Conservation (phyloP, 768 basidiomycete species). For the Sistotremastrum suecicum region DNA sequence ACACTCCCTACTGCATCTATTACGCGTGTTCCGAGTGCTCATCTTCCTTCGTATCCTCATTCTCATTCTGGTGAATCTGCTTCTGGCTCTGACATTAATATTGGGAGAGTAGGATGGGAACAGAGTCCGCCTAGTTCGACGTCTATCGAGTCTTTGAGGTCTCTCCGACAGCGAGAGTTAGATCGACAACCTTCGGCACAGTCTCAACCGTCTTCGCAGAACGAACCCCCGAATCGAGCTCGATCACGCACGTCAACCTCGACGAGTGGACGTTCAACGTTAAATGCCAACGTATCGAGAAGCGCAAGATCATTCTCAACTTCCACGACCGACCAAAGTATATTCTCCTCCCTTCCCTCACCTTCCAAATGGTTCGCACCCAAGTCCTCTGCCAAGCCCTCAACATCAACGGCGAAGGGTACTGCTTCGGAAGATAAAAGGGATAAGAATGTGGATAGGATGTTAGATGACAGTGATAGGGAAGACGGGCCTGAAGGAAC, state of each 20-base stretch:
- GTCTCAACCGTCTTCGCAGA: no score
- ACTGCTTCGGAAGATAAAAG: conserved; percentile 25
- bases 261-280: no score
- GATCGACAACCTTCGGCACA: conserved; percentile 20
- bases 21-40: conserved; percentile 22
- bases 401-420: conserved; percentile 31
- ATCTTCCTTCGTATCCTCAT: conserved; percentile 5
- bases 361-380: conserved; percentile 26
- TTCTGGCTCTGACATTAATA: no score
- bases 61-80: background rate
- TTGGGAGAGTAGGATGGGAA: no score
- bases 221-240: no score
- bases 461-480: conserved; percentile 41
- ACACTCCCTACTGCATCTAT: conserved; percentile 52
- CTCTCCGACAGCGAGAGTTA: conserved; percentile 13
- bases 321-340: conserved; percentile 23
- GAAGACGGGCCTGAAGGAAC: conserved; percentile 32
- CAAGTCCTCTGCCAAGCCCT: conserved; percentile 10
- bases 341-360: conserved; percentile 47
- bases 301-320: background rate
- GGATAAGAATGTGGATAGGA: conserved; percentile 28
- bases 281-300: background rate
- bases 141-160: no score
- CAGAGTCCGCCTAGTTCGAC: no score
- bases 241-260: no score